Evolutionary conservation across 306 rosid genomes (phyloP), one percentile per base, ranked within the genome.

Genomic region (Quercus robur): DNA sequence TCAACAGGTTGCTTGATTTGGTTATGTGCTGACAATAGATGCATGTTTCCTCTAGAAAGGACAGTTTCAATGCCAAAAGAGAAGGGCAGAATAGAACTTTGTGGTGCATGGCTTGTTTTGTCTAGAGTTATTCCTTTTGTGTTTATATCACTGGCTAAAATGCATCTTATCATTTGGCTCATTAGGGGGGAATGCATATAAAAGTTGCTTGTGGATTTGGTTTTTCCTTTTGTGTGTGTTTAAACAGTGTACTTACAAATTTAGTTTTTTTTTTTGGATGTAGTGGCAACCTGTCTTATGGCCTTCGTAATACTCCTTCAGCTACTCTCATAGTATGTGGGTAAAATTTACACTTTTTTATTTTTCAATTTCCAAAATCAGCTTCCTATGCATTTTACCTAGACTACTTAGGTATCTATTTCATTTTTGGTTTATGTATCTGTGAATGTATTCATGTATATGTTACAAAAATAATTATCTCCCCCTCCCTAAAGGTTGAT

Each of bases 201-300:
- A 61, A 14, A 28, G 31, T 46, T 41, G 76, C 51, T 78, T 25
- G 11, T 58, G 68, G 26, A 41, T 62, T 71, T 33, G 8, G 64
- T 51, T 25, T 73, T 56, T 44, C 5, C 69, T 25, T 21, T 18
- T 38, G 9, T 7, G 10, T 1, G 44, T 38, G 10, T 49, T 10
- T 77, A 11, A 17, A 68, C 62, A 26, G 73, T 80, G 74, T 57
- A 46, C 68, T 69, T 74, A 52, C 38, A 38, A 41, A 12, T 46
- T 11, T 46, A 46, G 52, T 46, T 46, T 46, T 46, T 38, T 4
- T 2, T 38, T 77, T 56, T 71, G 72, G 69, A 44, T 85, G 87
- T 76, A 94, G 99, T 87, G 99, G 99, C 78, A 89, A 91, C 84
- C 58, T 83, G 81, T 90, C 97, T 41, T 83, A 74, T 78, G 99